Base-by-base conservation (phyloP, 768 basidiomycete species). In the Xanthoconium purpureum region DNA sequence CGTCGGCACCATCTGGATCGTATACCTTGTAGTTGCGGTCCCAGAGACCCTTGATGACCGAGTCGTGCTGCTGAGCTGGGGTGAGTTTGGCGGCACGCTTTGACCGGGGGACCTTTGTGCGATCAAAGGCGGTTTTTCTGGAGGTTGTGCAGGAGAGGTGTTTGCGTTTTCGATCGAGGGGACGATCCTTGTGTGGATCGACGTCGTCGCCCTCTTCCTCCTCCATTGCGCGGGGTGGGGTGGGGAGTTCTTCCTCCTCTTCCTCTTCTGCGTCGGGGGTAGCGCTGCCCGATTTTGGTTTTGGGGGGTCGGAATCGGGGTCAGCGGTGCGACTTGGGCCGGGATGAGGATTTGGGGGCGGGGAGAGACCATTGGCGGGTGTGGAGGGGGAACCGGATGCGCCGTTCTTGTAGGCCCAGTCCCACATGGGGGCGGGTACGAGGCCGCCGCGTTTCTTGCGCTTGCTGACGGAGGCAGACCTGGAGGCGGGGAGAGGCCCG, bases 361-460 rank as follows among this genome's bases (percentile, higher is more conserved):
- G 33, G 33, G 59, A 50, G 38, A 51, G 54, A 38, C 30, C 2
- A 30, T 43, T 52, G 15, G 51, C 58, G 9, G 56, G 55, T 3
- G 57, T 36, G 13, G 56, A 37, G 44, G 66, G 53, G 17, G 63
- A 52, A 73, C n/a, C 55, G 12, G 54, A 42, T 3, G 73, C 47
- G 57, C 59, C 70, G 47, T 72, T 77, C 68, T 83, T 84, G 62
- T 79, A 79, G 14, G 84, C 89, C 90, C 91, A 93, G 28, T 81
- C 89, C 91, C 90, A 92, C 88, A 91, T 92, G 52, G 83, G 83
- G 36, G 84, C 84, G 30, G 90, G 88, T 1, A 89, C 84, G 57
- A 90, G 77, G 53, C 85, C 86, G 63, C 85, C 81, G 50, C 84
- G 80, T 65, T 83, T 82, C 69, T 75, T 79, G 59, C 78, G 71